phyloP scores from a whole-genome alignment of 768 basidiomycete genomes.

The Sutorius australiensis region DNA sequence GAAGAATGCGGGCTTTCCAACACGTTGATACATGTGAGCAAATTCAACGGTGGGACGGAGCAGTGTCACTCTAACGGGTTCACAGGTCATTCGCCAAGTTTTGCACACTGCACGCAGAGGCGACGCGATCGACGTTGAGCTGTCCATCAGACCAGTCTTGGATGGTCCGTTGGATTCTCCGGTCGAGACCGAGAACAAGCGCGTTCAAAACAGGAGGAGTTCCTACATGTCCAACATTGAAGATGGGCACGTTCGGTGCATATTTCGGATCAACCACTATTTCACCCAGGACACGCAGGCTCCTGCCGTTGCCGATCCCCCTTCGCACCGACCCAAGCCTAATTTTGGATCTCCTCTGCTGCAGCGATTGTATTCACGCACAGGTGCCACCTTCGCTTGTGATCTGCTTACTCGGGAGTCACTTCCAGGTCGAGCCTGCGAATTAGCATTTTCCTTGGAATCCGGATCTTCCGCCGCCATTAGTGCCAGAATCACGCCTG shows the following conservation, averaged over 20 bases:
- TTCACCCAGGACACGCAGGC: constrained; percentile 25
- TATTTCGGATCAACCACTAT: constrained; percentile 55
- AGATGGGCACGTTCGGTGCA: constrained; percentile 47
- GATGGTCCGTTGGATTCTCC: constrained; percentile 26
- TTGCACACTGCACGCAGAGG: constrained; percentile 62
- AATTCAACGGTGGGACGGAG: background rate
- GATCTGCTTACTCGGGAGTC: constrained; percentile 42
- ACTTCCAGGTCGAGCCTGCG: constrained; percentile 53
- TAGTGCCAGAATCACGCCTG: constrained; percentile 36
- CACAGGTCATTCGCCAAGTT: constrained; percentile 81
- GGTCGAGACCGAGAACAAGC: constrained; percentile 19
- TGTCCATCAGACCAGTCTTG: constrained; percentile 47
- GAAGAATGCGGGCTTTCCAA: constrained; percentile 83
- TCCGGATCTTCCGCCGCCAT: constrained; percentile 49
- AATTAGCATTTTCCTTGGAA: constrained; percentile 62
- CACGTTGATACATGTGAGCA: constrained; percentile 78
- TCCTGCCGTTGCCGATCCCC: constrained; percentile 8
- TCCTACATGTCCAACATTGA: constrained; percentile 23
- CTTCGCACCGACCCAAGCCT: constrained; percentile 31
- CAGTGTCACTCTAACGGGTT: constrained; percentile 15
- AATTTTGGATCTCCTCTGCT: constrained; percentile 52
- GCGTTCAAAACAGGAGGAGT: constrained; percentile 23
- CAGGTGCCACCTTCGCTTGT: constrained; percentile 43
- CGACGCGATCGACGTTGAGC: constrained; percentile 84
- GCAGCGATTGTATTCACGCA: constrained; percentile 55